Percentiles rank a stretch among this genome's conserved stretches.
Evolutionary conservation across 257 asterid genomes (phyloP).

Genomic region (Petunia axillaris): DNA sequence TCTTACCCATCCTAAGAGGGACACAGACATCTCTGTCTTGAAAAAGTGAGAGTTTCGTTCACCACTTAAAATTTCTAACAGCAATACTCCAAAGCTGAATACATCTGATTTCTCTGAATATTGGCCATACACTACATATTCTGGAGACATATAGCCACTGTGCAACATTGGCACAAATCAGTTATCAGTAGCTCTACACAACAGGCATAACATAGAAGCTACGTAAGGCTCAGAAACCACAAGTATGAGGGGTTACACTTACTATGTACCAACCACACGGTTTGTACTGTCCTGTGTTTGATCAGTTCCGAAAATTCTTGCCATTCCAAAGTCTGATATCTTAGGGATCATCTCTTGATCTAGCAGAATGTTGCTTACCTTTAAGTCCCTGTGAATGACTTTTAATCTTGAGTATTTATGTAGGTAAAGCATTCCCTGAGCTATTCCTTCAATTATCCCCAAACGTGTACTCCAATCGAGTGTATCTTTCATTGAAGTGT

Average conservation of each 20-base stretch:
- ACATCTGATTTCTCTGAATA: slow-evolving; percentile 40
- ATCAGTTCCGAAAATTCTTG: slow-evolving; percentile 28
- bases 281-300: slow-evolving; percentile 23
- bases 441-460: slow-evolving; percentile 22
- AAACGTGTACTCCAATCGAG: slow-evolving; percentile 24
- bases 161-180: neutral
- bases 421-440: slow-evolving; percentile 26
- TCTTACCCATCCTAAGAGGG: slow-evolving; percentile 40
- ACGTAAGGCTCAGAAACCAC: neutral
- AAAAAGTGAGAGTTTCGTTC: slow-evolving; percentile 29
- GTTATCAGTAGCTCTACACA: neutral
- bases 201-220: neutral
- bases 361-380: slow-evolving; percentile 25
- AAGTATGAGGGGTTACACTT: slow-evolving; percentile 22
- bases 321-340: slow-evolving; percentile 33
- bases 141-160: slow-evolving; percentile 43
- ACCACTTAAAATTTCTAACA: slow-evolving; percentile 38
- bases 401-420: slow-evolving; percentile 28
- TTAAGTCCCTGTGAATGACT: slow-evolving; percentile 31
- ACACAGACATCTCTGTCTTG: slow-evolving; percentile 24
- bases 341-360: slow-evolving; percentile 25
- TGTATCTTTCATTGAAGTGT: neutral
- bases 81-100: slow-evolving; percentile 37
- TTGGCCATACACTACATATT: slow-evolving; percentile 34
- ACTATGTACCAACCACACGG: slow-evolving; percentile 32